These are phyloP conservation scores for Claviceps maximensis DNA, from an alignment of 2,329 filamentous ascomycete genomes.

Conservation along the genomic window DNA sequence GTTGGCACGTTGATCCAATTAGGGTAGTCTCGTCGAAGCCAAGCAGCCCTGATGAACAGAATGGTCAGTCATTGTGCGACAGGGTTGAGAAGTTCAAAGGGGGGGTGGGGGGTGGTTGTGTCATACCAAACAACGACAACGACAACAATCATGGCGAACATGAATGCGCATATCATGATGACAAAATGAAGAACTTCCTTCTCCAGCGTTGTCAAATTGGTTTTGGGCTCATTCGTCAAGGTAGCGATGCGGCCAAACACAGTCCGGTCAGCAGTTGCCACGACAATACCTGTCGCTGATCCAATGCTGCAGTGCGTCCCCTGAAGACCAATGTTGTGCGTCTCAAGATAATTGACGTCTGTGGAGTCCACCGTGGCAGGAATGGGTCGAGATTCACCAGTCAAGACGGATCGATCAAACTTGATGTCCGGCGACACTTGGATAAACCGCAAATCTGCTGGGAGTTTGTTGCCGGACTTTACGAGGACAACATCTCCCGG, in stretches of 20 bases:
- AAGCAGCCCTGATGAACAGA: constrained; percentile 41
- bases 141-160: constrained; percentile 50
- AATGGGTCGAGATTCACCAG: constrained; percentile 53
- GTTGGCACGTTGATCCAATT: constrained; percentile 59
- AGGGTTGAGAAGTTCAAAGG: too few species aligned
- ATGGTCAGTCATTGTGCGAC: not conserved
- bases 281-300: constrained; percentile 51
- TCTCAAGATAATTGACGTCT: constrained; percentile 65
- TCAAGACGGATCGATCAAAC: constrained; percentile 62
- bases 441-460: constrained; percentile 59
- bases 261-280: constrained; percentile 58
- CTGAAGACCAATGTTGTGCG: constrained; percentile 61
- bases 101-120: too few species aligned
- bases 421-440: constrained; percentile 55
- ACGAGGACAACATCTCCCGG: constrained; percentile 58
- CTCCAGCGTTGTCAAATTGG: constrained; percentile 55
- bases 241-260: constrained; percentile 67
- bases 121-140: constrained; percentile 53
- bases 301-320: constrained; percentile 69
- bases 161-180: constrained; percentile 52
- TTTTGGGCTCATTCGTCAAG: constrained; percentile 56
- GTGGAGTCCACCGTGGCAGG: constrained; percentile 51
- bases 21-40: constrained; percentile 53
- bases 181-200: constrained; percentile 64
- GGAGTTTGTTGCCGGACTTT: constrained; percentile 60